These are phyloP conservation scores for Trypanosoma rangeli DNA, from an alignment of 208 protist genomes.

Conservation along the genomic window DNA sequence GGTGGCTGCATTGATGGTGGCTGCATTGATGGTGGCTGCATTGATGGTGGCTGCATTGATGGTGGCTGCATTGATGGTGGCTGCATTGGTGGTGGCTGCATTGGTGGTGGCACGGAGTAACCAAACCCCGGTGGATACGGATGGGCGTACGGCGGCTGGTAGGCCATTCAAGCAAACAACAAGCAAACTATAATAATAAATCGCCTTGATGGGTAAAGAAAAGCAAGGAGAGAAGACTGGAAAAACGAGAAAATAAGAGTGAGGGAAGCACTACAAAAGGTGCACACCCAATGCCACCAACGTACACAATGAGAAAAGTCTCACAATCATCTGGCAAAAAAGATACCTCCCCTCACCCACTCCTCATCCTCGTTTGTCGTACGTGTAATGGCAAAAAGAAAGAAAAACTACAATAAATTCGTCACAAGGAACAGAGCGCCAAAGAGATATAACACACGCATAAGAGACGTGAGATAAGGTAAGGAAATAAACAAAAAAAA, in stretches of 20 bases:
- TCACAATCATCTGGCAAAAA: neutral
- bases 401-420: too few relatives aligned
- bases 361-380: neutral
- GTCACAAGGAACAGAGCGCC: too few relatives aligned
- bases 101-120: neutral
- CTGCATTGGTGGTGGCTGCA: constrained; percentile 31
- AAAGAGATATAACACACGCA: neutral
- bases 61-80: constrained; percentile 31
- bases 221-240: neutral
- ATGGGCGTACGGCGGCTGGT: neutral
- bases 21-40: constrained; percentile 39
- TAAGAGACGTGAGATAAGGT: neutral
- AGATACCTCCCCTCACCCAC: neutral
- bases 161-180: neutral
- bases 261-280: neutral
- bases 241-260: neutral
- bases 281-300: neutral
- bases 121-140: neutral
- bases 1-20: constrained; percentile 31
- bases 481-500: neutral
- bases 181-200: neutral
- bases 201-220: neutral
- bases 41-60: constrained; percentile 36
- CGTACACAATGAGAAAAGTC: neutral
- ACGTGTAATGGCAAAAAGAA: neutral